Conservation (phyloP, 495 filamentous ascomycete species). For the Astrocystis sublimbata region DNA sequence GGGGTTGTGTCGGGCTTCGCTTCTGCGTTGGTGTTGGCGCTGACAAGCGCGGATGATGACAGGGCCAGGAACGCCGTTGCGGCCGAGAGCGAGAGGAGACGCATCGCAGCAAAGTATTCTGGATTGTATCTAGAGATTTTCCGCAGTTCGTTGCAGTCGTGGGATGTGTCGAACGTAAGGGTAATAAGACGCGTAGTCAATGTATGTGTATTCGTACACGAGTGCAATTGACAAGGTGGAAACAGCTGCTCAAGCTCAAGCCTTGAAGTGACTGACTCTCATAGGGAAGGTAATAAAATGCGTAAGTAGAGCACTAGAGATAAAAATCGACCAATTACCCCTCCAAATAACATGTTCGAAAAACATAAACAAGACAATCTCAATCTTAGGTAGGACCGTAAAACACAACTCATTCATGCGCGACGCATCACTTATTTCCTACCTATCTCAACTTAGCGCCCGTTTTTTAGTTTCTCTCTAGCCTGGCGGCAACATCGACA, state of each 20-base stretch:
- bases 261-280: no score
- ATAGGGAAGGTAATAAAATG: no score
- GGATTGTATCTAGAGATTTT: no score
- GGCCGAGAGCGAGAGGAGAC: constrained; percentile 1
- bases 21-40: neutral
- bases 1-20: constrained; percentile 4
- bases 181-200: no score
- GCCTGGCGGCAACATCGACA: neutral
- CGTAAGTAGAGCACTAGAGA: no score
- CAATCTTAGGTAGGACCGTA: neutral
- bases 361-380: neutral
- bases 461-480: neutral
- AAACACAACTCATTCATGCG: neutral
- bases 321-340: neutral
- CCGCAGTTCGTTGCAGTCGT: no score
- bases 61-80: constrained; percentile 8
- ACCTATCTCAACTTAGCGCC: neutral
- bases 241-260: no score
- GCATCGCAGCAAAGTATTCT: neutral
- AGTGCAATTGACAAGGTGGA: no score
- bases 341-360: neutral
- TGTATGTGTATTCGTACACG: no score
- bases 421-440: no score
- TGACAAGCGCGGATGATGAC: constrained; percentile 2
- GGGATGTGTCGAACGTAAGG: no score